phyloP scores from a whole-genome alignment of 257 asterid species.

The Mitragyna speciosa region DNA sequence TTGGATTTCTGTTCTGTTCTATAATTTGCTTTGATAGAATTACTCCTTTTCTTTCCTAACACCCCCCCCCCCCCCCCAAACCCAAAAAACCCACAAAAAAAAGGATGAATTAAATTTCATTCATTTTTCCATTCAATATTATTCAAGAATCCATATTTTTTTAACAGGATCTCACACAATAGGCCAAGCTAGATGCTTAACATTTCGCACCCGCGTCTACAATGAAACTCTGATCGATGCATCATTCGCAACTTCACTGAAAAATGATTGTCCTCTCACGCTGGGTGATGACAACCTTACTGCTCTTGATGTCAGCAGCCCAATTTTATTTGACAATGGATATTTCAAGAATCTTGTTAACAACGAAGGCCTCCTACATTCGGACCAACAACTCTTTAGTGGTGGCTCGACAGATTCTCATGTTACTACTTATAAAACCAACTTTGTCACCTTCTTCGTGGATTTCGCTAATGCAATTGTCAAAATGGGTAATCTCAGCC shows the following conservation, averaged over 20 bases:
- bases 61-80: too few relatives aligned
- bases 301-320: slow-evolving; percentile 40
- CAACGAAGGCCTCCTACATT: slow-evolving; percentile 55
- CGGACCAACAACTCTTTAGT: slow-evolving; percentile 62
- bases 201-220: slow-evolving; percentile 53
- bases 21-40: not conserved
- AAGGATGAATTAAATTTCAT: too few relatives aligned
- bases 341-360: slow-evolving; percentile 40
- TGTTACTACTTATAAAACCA: slow-evolving; percentile 35
- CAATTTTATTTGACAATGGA: slow-evolving; percentile 47
- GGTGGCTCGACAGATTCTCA: slow-evolving; percentile 50
- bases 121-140: not conserved
- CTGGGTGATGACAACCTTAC: slow-evolving; percentile 53
- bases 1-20: not conserved
- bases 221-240: slow-evolving; percentile 50
- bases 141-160: not conserved
- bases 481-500: slow-evolving; percentile 58
- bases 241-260: slow-evolving; percentile 56
- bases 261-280: slow-evolving; percentile 46
- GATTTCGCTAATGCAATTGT: slow-evolving; percentile 58
- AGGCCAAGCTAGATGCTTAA: slow-evolving; percentile 59
- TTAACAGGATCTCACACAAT: slow-evolving; percentile 57
- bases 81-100: too few relatives aligned
- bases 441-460: slow-evolving; percentile 31
- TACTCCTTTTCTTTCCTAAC: not conserved